Conservation (phyloP, 345 rosid genomes). For the Turnera subulata region DNA sequence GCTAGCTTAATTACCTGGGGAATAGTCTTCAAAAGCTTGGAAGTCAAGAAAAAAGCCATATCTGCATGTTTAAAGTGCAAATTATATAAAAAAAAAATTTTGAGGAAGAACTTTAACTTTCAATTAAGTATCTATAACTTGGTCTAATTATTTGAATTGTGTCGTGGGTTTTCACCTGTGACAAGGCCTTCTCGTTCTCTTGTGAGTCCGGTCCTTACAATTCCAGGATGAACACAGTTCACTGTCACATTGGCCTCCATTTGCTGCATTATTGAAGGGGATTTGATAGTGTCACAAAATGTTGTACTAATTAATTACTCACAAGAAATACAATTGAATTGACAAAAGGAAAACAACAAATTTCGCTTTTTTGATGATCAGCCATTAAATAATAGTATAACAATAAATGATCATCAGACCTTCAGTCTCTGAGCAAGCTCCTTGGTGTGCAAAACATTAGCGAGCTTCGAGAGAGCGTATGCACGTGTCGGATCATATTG, state of each 20-base stretch:
- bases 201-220: conserved; percentile 85
- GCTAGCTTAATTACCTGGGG: no score
- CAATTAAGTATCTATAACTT: no score
- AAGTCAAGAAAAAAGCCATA: conserved; percentile 72
- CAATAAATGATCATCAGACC: conserved; percentile 35
- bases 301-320: no score
- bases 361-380: conserved; percentile 12
- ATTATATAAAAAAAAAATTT: background rate
- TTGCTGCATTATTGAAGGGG: conserved; percentile 51
- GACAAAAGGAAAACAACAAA: no score
- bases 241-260: conserved; percentile 75
- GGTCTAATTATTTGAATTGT: background rate
- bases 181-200: conserved; percentile 84
- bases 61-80: conserved; percentile 35
- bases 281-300: no score
- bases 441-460: conserved; percentile 92
- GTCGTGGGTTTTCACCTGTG: conserved; percentile 46
- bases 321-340: no score
- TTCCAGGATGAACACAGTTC: conserved; percentile 93
- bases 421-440: conserved; percentile 76
- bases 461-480: conserved; percentile 97
- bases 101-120: background rate
- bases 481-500: conserved; percentile 94
- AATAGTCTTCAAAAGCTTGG: conserved; percentile 80
- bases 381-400: background rate